Evolutionary conservation across 768 basidiomycete genomes (phyloP).

Genomic region (Terana coerulea): DNA sequence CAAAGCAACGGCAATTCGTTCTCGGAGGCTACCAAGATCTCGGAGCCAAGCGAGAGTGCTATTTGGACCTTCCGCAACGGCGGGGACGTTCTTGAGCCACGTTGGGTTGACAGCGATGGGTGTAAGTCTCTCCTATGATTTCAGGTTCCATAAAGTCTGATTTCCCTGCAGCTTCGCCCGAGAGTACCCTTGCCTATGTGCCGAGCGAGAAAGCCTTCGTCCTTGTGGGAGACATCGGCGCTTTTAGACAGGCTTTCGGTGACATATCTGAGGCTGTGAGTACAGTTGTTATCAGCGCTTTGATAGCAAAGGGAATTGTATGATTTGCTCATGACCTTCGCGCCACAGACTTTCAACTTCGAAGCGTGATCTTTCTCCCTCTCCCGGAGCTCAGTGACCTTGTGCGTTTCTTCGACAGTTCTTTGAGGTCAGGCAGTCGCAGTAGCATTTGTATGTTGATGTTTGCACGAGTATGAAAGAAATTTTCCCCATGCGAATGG

Average conservation of each 20-base stretch:
- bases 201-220: slow-evolving; percentile 10
- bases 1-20: slow-evolving; percentile 15
- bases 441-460: no score
- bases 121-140: slow-evolving; percentile 3
- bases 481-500: no score
- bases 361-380: no score
- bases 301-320: no score
- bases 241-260: slow-evolving; percentile 6
- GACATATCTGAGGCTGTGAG: not conserved
- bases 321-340: no score
- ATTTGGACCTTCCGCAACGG: slow-evolving; percentile 18
- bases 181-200: slow-evolving; percentile 7
- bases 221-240: slow-evolving; percentile 7
- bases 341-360: no score
- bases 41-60: slow-evolving; percentile 18
- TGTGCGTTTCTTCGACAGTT: no score
- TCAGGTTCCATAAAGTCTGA: not conserved
- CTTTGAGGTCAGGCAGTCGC: no score
- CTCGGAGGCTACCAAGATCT: slow-evolving; percentile 11
- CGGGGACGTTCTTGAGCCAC: slow-evolving; percentile 8
- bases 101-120: slow-evolving; percentile 22
- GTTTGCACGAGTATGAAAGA: no score
- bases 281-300: no score
- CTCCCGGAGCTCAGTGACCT: no score
- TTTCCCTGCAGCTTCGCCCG: not conserved